A percentile compares a stretch with the other conserved stretches of the same genome.
These are phyloP conservation scores for Aspergillus melleus DNA, from an alignment of 2,329 filamentous ascomycete species.

Conservation along the genomic window DNA sequence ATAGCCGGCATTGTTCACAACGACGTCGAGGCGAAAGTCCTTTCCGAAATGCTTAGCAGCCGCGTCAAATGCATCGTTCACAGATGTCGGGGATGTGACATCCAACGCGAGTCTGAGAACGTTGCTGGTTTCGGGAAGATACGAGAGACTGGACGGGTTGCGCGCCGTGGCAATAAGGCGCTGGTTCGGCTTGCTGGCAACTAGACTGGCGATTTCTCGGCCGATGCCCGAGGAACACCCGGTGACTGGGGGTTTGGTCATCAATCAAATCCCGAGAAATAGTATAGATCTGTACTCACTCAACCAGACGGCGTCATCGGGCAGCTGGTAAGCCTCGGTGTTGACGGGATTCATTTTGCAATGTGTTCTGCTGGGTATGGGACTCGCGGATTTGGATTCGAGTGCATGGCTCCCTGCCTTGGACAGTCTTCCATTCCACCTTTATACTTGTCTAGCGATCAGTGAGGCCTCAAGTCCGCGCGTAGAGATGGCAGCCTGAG, in stretches of 20 bases:
- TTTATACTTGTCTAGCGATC: neutral
- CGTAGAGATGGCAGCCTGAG: neutral
- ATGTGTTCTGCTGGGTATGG: neutral
- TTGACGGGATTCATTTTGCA: neutral
- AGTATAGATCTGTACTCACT: neutral
- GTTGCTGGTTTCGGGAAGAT: constrained; percentile 39
- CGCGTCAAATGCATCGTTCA: constrained; percentile 36
- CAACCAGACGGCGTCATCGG: neutral
- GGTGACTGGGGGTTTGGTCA: constrained; percentile 38
- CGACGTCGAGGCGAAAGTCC: neutral
- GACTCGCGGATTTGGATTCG: too few relatives aligned
- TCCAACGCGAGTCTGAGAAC: constrained; percentile 51
- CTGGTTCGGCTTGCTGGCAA: constrained; percentile 40
- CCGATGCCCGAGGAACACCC: constrained; percentile 55
- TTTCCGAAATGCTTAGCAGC: constrained; percentile 36
- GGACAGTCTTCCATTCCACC: neutral
- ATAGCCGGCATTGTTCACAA: constrained; percentile 1
- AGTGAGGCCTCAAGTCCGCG: too few relatives aligned
- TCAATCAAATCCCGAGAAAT: neutral
- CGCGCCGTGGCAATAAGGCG: constrained; percentile 53
- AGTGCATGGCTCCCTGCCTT: too few relatives aligned
- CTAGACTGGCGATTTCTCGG: constrained; percentile 35
- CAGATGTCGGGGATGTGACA: constrained; percentile 44
- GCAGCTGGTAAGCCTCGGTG: neutral
- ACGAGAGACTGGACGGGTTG: constrained; percentile 42